Evolutionary conservation across 495 filamentous ascomycete genomes (phyloP), one percentile per base, ranked within the genome.

Genomic region (Thermochaetoides thermophila): DNA sequence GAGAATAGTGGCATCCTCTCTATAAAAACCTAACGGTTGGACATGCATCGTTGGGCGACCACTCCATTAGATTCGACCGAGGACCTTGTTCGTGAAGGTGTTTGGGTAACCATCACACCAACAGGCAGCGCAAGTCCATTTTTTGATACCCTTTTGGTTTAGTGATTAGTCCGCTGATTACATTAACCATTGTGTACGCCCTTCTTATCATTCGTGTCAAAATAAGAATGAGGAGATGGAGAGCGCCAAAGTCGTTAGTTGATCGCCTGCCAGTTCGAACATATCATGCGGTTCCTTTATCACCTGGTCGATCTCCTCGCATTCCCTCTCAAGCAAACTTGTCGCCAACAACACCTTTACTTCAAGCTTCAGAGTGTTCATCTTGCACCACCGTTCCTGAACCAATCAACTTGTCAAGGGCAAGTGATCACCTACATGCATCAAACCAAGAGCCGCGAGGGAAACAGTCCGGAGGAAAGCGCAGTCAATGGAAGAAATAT

Each of bases 81-180:
- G 11, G 21, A 24, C 6, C 21, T 11, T 20, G 70, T 65, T 27
- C 80, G 78, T 42, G 76, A 89, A 38, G 89, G 89, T 7, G 69
- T 97, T 4, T 96, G 91, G 91, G 82, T 97, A 17, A 91, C 86
- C 2, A 68, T 97, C 34, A 89, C 86, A 1, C 89, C 85, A 10
- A 83, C 85, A 5, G 84, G 74, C 56, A 84, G 83, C 33, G 78
- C 81, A n/a, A 89, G 75, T 34, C 86, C 89, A 0, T 93, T 97
- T 58, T 87, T 96, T 35, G 89, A 97, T 48, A 97, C 91, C 0
- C 74, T 96, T 4, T 57, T 95, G 22, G 85, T 97, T 7, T 97
- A 9, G 85, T 96, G 18, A 70, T 96, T 20, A 93, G 84, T 50
- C 89, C 89, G 4, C 57, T 97, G 6, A 74, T 96, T 34, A 97